These are phyloP conservation scores for Lumnitzera littorea DNA, from an alignment of 345 rosid species.

Conservation along the genomic window DNA sequence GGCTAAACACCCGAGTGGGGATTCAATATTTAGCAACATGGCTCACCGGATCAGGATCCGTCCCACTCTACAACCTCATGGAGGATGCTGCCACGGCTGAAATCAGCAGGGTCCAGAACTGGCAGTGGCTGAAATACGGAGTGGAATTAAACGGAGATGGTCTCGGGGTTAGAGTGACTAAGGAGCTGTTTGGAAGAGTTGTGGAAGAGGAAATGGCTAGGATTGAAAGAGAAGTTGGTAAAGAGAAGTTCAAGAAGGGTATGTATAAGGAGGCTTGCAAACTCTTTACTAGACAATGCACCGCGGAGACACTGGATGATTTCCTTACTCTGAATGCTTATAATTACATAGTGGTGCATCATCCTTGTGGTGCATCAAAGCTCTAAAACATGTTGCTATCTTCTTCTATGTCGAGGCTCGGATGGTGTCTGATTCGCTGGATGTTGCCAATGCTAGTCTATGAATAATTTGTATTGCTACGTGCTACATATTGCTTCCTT, in stretches of 20 bases:
- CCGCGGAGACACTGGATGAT: conserved; percentile 51
- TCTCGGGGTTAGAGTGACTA: conserved; percentile 54
- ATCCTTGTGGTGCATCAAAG: conserved; percentile 41
- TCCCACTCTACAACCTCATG: conserved; percentile 91
- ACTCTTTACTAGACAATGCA: conserved; percentile 74
- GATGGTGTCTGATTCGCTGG: too few species aligned
- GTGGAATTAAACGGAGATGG: conserved; percentile 80
- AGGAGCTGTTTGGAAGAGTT: conserved; percentile 65
- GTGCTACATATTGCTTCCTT: background rate
- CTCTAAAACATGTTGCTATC: conserved; percentile 27
- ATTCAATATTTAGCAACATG: conserved; percentile 88
- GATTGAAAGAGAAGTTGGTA: conserved; percentile 82
- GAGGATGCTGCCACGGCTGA: conserved; percentile 96
- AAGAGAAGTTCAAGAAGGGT: conserved; percentile 63
- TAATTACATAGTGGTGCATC: conserved; percentile 50
- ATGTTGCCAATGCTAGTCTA: background rate
- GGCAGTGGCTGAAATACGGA: conserved; percentile 89
- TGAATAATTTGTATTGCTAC: background rate
- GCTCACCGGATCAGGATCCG: conserved; percentile 86
- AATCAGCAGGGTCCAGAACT: conserved; percentile 89
- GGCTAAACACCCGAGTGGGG: conserved; percentile 85
- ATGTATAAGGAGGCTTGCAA: conserved; percentile 70
- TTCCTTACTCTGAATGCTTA: conserved; percentile 80
- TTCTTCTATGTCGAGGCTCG: background rate
- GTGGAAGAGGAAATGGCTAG: conserved; percentile 84